Evolutionary conservation across 805 yeast genomes (phyloP), one percentile per base, ranked within the genome.

Genomic region (Candida alai): DNA sequence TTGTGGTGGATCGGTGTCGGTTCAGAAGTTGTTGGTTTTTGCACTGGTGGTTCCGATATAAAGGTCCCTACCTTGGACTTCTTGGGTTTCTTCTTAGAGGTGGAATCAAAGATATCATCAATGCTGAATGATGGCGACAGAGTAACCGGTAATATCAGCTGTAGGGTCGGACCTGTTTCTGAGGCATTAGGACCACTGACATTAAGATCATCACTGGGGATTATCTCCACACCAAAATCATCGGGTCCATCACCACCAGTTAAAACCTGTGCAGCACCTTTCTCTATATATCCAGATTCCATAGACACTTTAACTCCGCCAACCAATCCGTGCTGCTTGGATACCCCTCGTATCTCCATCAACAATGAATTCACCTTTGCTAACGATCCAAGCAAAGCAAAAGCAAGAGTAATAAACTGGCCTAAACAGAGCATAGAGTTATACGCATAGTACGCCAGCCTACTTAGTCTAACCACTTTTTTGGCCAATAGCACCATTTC

Each of bases 371-470:
- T 54, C 7, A 84, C 46, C 34, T 70, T 65, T 2, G 83, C 70
- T 24, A 76, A 45, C 13, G 62, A 34, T 0, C 84, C 95, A 3
- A 85, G 48, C 24, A 86, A 54, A 0, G 83, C 74, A 42, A 87
- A 68, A 2, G 95, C 95, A 9, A 87, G 52, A 2, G 80, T 72
- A 5, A 85, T 68, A 48, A 83, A 87, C 49, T 88, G 95, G 0
- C 89, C 95, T 39, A 56, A 66, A 1, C 82, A 78, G 6, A 87
- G 65, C 1, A 87, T 70, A 1, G 79, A 73, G 53, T 81, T 79
- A 48, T 84, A 82, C 9, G 74, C 71, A 38, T 73, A 70, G 53
- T 74, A 80, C 19, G 81, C 74, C 19, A 60, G 58, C 5, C 70
- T 71, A 20, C 62, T 49, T 1, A 77, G 47, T 3, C 65, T 58